Conservation (phyloP, 139 green algal genomes). For the Coelastrella sp. region DNA sequence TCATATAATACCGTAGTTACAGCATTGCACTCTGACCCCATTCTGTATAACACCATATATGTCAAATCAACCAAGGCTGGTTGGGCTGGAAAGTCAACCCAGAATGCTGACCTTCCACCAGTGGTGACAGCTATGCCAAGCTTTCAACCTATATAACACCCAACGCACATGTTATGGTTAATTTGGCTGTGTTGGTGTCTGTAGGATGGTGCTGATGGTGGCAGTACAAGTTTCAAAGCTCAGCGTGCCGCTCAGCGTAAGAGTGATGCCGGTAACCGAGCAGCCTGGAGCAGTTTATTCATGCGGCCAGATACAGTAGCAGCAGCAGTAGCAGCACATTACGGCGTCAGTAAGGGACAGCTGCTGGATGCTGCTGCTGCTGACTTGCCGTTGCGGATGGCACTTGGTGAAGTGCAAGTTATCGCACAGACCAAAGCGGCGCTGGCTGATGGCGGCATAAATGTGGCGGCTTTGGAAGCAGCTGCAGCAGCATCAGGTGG, state of each 20-base stretch:
- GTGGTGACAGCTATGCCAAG: no score
- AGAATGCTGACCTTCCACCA: no score
- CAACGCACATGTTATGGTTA: not conserved
- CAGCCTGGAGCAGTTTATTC: constrained; percentile 98
- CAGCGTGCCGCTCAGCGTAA: constrained; percentile 83
- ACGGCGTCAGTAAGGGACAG: constrained; percentile 89
- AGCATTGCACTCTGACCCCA: no score
- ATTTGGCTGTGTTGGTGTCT: not conserved
- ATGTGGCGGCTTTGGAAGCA: constrained; percentile 81
- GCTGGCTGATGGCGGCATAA: constrained; percentile 81
- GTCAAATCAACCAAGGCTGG: no score
- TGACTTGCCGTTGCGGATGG: constrained; percentile 88
- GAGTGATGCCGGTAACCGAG: constrained; percentile 67
- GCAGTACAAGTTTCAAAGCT: constrained; percentile 58
- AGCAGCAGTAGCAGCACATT: constrained; percentile 91
- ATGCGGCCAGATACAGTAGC: constrained; percentile 97
- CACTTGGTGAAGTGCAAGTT: constrained; percentile 95
- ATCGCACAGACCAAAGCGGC: constrained; percentile 92
- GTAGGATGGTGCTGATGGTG: not conserved
- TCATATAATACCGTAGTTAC: no score
- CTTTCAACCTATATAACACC: no score
- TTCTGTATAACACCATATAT: no score
- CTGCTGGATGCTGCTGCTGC: constrained; percentile 82
- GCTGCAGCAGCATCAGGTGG: constrained; percentile 79
- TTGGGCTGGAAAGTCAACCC: no score